Evolutionary conservation across 2,329 filamentous ascomycete genomes (phyloP).

Genomic region (Neocatenulostroma microsporum): DNA sequence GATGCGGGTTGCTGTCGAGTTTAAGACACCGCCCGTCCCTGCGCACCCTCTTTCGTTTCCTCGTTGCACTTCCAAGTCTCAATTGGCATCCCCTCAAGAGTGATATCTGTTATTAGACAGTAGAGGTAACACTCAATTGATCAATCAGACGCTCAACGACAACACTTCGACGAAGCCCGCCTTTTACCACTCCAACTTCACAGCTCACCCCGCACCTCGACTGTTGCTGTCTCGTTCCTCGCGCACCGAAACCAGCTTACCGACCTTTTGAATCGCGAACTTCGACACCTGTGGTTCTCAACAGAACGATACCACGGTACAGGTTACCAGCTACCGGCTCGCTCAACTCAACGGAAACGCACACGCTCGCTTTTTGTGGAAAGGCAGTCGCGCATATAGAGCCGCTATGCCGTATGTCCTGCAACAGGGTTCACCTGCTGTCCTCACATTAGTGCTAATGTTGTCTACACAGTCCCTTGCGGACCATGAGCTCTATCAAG

Average conservation of each 20-base stretch:
- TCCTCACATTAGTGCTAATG: conserved; percentile 1
- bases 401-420: no score
- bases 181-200: conserved; percentile 9
- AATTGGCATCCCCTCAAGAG: conserved; percentile 6
- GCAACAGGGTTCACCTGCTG: not conserved
- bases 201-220: conserved; percentile 3
- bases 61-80: not conserved
- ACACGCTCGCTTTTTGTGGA: not conserved
- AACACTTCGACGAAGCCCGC: no score
- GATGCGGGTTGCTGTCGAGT: not conserved
- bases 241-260: no score
- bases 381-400: no score
- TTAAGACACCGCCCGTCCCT: not conserved
- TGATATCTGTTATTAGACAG: conserved; percentile 26
- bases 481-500: conserved; percentile 8
- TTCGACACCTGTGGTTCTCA: no score
- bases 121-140: conserved; percentile 7
- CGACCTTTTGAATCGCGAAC: no score
- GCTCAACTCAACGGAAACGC: no score
- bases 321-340: no score
- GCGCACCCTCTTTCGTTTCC: not conserved
- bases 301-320: no score
- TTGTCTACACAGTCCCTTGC: conserved; percentile 10
- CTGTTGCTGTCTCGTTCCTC: not conserved
- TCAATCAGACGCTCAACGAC: no score